These are phyloP conservation scores for Colletotrichum cuscutae DNA, from an alignment of 2,329 filamentous ascomycete genomes.

Conservation along the genomic window DNA sequence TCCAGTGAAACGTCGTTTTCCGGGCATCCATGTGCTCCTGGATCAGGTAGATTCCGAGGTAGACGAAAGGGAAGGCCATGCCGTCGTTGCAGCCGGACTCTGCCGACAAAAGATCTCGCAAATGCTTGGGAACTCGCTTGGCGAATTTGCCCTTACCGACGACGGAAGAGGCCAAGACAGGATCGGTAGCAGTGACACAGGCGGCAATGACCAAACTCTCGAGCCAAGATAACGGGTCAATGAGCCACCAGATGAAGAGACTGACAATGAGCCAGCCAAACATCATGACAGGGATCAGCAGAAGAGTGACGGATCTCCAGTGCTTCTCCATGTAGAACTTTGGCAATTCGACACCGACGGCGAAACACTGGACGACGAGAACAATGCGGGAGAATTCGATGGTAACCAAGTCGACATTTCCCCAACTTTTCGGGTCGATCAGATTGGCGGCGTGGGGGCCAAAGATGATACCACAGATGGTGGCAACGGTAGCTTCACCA, in stretches of 20 bases:
- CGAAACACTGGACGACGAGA: constrained; percentile 91
- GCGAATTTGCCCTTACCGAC: constrained; percentile 99
- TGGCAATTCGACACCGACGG: constrained; percentile 89
- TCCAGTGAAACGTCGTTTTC: constrained; percentile 84
- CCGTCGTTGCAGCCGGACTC: constrained; percentile 99
- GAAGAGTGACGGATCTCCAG: constrained; percentile 89
- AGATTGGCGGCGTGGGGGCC: constrained; percentile 85
- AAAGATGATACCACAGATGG: constrained; percentile 88
- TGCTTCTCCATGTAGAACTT: constrained; percentile 98
- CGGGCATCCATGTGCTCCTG: constrained; percentile 77
- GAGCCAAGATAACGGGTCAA: constrained; percentile 83
- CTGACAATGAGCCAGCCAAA: constrained; percentile 95
- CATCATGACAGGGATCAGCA: constrained; percentile 96
- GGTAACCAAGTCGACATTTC: constrained; percentile 85
- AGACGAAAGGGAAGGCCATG: constrained; percentile 99
- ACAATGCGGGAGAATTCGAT: constrained; percentile 91
- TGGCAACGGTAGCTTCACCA: constrained; percentile 95
- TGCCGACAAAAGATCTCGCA: constrained; percentile 92
- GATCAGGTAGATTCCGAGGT: constrained; percentile 90
- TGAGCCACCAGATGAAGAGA: constrained; percentile 94
- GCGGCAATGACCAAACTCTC: constrained; percentile 89
- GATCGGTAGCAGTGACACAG: constrained; percentile 97
- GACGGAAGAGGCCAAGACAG: constrained; percentile 95
- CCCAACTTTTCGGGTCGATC: constrained; percentile 81
- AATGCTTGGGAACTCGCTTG: constrained; percentile 95